phyloP scores from a whole-genome alignment of 164 flowering plant species.

The Magnolia sinica region DNA sequence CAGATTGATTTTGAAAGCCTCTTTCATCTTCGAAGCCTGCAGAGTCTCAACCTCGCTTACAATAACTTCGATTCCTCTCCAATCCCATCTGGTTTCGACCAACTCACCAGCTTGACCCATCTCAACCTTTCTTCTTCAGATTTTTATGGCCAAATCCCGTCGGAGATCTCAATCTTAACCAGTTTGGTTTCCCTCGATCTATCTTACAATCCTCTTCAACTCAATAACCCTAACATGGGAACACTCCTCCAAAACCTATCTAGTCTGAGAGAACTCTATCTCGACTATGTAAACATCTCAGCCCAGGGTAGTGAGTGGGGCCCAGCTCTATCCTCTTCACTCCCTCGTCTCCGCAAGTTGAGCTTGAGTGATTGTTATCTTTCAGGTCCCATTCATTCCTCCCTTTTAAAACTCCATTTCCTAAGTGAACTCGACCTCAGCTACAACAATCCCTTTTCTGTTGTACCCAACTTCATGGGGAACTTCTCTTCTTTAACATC shows the following conservation, averaged over 20 bases:
- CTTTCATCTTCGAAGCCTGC: not conserved
- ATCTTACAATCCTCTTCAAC: constrained; percentile 14
- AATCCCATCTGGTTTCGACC: not conserved
- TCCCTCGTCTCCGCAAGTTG: constrained; percentile 27
- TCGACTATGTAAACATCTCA: constrained; percentile 35
- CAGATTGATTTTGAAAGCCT: not conserved
- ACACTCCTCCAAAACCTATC: constrained; percentile 22
- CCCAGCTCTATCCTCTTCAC: constrained; percentile 25
- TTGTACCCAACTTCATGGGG: constrained; percentile 2
- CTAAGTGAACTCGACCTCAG: too few species aligned
- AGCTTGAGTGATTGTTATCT: constrained; percentile 27
- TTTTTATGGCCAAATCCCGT: not conserved
- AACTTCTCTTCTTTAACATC: constrained; percentile 26
- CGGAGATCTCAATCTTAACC: not conserved
- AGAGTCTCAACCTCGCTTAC: not conserved
- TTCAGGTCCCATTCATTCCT: constrained; percentile 24
- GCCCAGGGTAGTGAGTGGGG: constrained; percentile 27
- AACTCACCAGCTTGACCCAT: not conserved
- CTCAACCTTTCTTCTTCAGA: not conserved
- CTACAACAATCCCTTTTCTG: too few species aligned
- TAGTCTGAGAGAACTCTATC: constrained; percentile 25
- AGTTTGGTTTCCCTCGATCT: constrained; percentile 32
- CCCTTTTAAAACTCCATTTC: too few species aligned
- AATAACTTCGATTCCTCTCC: not conserved
- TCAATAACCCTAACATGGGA: constrained; percentile 23